Evolutionary conservation across 805 yeast genomes (phyloP).

Genomic region (Scheffersomyces lignosus): DNA sequence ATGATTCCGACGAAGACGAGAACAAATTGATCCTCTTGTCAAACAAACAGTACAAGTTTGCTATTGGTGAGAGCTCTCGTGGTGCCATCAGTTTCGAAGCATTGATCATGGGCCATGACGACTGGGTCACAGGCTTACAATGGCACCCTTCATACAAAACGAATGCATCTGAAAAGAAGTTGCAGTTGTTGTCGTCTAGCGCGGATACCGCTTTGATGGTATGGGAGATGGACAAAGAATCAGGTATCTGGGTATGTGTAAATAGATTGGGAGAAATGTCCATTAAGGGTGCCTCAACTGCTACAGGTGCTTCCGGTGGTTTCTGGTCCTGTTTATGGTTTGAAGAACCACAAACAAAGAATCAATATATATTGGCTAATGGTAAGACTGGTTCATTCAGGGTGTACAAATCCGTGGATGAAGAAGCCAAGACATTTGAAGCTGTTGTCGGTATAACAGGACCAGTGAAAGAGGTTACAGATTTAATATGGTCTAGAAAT

Average conservation of each 20-base stretch:
- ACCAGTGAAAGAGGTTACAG: slow-evolving; percentile 71
- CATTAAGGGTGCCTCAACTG: slow-evolving; percentile 96
- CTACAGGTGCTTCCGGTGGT: slow-evolving; percentile 88
- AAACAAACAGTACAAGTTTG: slow-evolving; percentile 71
- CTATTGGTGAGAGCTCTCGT: slow-evolving; percentile 29
- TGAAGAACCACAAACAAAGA: slow-evolving; percentile 20
- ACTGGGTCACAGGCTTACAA: slow-evolving; percentile 83
- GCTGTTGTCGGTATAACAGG: slow-evolving; percentile 70
- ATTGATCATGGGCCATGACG: slow-evolving; percentile 95
- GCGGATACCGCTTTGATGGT: slow-evolving; percentile 92
- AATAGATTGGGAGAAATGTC: slow-evolving; percentile 87
- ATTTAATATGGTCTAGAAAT: slow-evolving; percentile 67
- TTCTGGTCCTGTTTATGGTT: slow-evolving; percentile 74
- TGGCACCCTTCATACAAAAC: slow-evolving; percentile 62
- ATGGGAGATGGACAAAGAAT: slow-evolving; percentile 85
- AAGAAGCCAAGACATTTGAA: slow-evolving; percentile 36
- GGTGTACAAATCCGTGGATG: slow-evolving; percentile 53
- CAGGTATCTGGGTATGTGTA: slow-evolving; percentile 88
- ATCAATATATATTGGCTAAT: slow-evolving; percentile 63
- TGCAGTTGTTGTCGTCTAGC: slow-evolving; percentile 75
- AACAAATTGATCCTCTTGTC: slow-evolving; percentile 55
- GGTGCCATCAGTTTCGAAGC: slow-evolving; percentile 84
- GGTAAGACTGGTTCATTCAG: slow-evolving; percentile 95
- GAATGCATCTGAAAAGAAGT: slow-evolving; percentile 27
- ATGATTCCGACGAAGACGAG: slow-evolving; percentile 56